Evolutionary conservation across 2,329 filamentous ascomycete species (phyloP).

Genomic region (Microsporum audouinii): DNA sequence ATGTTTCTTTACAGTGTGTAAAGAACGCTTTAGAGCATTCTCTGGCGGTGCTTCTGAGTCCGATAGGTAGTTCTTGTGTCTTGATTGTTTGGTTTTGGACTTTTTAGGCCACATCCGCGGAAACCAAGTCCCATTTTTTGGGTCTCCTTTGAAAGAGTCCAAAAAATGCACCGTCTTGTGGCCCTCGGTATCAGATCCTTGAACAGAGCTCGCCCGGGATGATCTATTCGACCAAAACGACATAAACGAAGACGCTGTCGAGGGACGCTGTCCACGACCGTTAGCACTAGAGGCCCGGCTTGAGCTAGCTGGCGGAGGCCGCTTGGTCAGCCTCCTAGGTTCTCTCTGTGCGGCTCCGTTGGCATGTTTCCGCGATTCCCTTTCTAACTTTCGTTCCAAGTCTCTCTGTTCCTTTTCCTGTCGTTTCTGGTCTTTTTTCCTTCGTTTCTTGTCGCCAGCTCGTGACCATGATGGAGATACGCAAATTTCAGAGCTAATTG

Average conservation of each 20-base stretch:
- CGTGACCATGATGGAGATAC: constrained; percentile 15
- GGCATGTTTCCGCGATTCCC: constrained; percentile 5
- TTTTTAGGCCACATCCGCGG: constrained; percentile 8
- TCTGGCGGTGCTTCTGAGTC: background rate
- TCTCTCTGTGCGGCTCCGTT: constrained; percentile 5
- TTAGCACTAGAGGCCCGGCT: constrained; percentile 14
- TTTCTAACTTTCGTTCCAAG: constrained; percentile 12
- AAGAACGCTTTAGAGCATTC: constrained; percentile 6
- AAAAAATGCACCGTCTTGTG: constrained; percentile 8
- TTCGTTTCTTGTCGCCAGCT: constrained; percentile 10
- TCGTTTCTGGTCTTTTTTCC: constrained; percentile 13
- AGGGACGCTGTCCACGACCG: constrained; percentile 10
- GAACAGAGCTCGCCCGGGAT: constrained; percentile 12
- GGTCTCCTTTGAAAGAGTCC: constrained; percentile 1
- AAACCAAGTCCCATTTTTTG: background rate
- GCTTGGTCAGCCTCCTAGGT: constrained; percentile 14
- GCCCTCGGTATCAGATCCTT: constrained; percentile 9
- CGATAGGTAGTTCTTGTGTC: background rate
- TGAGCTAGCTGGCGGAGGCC: constrained; percentile 8
- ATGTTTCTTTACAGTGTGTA: constrained; percentile 14
- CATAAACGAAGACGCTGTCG: constrained; percentile 11
- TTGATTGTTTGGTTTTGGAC: background rate
- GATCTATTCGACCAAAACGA: constrained; percentile 13
- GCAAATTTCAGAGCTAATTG: constrained; percentile 14
- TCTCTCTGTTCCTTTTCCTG: constrained; percentile 15